A percentile compares a stretch with the other conserved stretches of the same genome.
Evolutionary conservation across 768 basidiomycete genomes (phyloP).

Genomic region (Boletus vinaceobasis): DNA sequence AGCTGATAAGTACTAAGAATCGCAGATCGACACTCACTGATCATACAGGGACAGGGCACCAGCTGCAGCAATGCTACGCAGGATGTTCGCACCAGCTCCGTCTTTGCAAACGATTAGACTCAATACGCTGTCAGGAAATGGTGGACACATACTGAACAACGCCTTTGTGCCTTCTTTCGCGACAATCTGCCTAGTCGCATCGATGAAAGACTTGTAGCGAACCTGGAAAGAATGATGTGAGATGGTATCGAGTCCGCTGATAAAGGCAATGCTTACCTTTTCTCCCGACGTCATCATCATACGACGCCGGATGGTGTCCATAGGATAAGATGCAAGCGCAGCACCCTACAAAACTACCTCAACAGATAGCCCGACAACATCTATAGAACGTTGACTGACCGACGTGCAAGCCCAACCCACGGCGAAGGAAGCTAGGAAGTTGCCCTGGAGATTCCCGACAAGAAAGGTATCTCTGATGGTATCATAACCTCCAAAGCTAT

Average conservation of each 20-base stretch:
- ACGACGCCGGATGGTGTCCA: constrained; percentile 43
- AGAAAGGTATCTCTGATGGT: constrained; percentile 38
- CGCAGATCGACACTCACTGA: constrained; percentile 33
- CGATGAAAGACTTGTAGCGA: constrained; percentile 38
- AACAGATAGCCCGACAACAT: neutral
- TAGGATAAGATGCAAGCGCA: constrained; percentile 38
- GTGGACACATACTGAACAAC: constrained; percentile 34
- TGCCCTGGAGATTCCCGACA: constrained; percentile 37
- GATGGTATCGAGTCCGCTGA: neutral
- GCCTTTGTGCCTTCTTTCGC: constrained; percentile 39
- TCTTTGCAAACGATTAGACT: constrained; percentile 33
- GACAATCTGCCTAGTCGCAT: constrained; percentile 38
- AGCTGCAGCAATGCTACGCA: constrained; percentile 51
- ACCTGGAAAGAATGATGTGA: constrained; percentile 20
- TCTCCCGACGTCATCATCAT: constrained; percentile 49
- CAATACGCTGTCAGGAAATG: neutral
- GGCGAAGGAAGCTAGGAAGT: constrained; percentile 40
- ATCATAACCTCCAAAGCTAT: constrained; percentile 44
- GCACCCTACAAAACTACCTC: constrained; percentile 28
- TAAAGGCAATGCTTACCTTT: constrained; percentile 13
- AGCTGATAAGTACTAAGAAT: neutral
- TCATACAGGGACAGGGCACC: constrained; percentile 64
- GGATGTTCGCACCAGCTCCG: constrained; percentile 54
- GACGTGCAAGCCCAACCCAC: constrained; percentile 43
- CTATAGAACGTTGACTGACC: constrained; percentile 16